phyloP scores from a whole-genome alignment of 148 eudicot genomes.

The Rhododendron ovatum region DNA sequence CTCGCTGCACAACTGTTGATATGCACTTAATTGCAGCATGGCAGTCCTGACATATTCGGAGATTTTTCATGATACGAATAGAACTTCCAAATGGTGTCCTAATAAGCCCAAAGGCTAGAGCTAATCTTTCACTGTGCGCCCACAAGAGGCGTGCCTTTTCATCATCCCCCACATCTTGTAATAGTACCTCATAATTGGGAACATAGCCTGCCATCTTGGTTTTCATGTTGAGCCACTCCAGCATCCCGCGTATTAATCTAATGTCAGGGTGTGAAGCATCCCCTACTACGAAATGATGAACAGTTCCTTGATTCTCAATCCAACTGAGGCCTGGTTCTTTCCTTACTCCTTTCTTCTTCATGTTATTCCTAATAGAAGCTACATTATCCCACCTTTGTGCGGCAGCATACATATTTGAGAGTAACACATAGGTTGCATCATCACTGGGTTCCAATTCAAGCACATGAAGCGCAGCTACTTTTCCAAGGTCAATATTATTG shows the following conservation, averaged over 20 bases:
- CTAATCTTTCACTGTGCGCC: constrained; percentile 88
- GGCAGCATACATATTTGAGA: constrained; percentile 76
- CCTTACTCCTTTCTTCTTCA: constrained; percentile 74
- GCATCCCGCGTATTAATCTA: constrained; percentile 61
- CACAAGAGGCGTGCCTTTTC: constrained; percentile 74
- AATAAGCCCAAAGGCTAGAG: constrained; percentile 72
- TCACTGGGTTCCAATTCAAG: constrained; percentile 77
- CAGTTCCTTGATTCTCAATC: constrained; percentile 63
- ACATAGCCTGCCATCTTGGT: constrained; percentile 50
- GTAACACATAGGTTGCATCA: constrained; percentile 61
- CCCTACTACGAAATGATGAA: constrained; percentile 70
- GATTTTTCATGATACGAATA: constrained; percentile 51
- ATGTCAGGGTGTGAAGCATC: constrained; percentile 71
- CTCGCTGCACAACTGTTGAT: not conserved
- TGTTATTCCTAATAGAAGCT: constrained; percentile 69
- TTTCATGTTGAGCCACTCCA: constrained; percentile 71
- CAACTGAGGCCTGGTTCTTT: constrained; percentile 95
- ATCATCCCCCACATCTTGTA: constrained; percentile 75
- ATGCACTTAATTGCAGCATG: not conserved
- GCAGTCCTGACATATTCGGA: not conserved
- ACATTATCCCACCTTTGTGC: constrained; percentile 77
- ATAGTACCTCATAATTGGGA: constrained; percentile 46
- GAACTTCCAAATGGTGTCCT: constrained; percentile 56
- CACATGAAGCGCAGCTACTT: constrained; percentile 51
- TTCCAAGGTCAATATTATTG: constrained; percentile 67